Percentiles rank a stretch among this genome's conserved stretches.
phyloP scores from a whole-genome alignment of 1,139 yeast species.

The Debaryomyces coudertii region DNA sequence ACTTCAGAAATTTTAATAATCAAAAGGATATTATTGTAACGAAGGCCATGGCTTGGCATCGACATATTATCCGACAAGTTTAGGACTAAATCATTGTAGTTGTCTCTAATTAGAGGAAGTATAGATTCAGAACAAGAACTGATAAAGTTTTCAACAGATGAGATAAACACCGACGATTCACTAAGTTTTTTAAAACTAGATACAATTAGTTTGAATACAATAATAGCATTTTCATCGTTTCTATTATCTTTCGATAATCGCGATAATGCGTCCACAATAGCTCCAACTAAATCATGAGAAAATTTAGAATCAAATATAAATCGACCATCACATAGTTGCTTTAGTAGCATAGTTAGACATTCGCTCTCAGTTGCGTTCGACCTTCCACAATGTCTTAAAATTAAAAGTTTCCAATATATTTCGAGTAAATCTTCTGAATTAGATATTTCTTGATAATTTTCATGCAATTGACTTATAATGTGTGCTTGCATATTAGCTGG shows the following conservation, averaged over 20 bases:
- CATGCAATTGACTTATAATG: constrained; percentile 16
- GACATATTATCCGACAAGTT: constrained; percentile 35
- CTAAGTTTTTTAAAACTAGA: constrained; percentile 19
- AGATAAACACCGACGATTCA: constrained; percentile 27
- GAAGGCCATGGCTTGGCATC: constrained; percentile 49
- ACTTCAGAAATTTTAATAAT: constrained; percentile 32
- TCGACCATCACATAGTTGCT: constrained; percentile 14
- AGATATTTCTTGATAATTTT: constrained; percentile 13
- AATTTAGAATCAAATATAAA: constrained; percentile 19
- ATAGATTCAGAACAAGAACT: constrained; percentile 5
- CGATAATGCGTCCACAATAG: constrained; percentile 53
- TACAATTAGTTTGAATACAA: constrained; percentile 7
- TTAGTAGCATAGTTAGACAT: constrained; percentile 19
- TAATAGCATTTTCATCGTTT: constrained; percentile 59
- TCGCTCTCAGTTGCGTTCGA: constrained; percentile 13
- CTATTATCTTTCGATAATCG: constrained; percentile 58
- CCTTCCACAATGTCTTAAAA: constrained; percentile 27
- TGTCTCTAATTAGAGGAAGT: background rate
- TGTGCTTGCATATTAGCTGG: constrained; percentile 17
- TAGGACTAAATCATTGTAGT: background rate
- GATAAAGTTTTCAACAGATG: constrained; percentile 23
- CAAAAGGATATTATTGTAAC: constrained; percentile 49
- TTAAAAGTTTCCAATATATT: constrained; percentile 43
- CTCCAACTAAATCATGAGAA: constrained; percentile 19
- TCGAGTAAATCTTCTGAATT: constrained; percentile 29